Conservation (phyloP, 805 yeast genomes). For the Wickerhamomyces tratensis region DNA sequence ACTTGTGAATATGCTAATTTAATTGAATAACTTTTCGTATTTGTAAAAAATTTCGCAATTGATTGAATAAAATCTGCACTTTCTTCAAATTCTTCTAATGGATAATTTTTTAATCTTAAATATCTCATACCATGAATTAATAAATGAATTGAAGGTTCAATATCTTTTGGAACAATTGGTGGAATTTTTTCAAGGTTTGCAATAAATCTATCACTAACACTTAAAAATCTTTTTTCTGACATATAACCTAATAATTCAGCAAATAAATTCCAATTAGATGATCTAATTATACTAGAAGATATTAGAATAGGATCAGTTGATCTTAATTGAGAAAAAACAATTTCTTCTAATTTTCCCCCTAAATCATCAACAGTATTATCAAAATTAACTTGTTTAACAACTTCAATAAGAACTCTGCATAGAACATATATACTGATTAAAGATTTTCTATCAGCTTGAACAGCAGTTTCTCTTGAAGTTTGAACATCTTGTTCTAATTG, state of each 20-base stretch:
- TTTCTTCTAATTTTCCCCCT: constrained; percentile 80
- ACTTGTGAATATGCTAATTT: constrained; percentile 81
- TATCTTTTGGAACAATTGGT: constrained; percentile 32
- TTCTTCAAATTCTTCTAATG: constrained; percentile 86
- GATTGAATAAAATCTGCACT: constrained; percentile 86
- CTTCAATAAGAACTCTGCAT: constrained; percentile 87
- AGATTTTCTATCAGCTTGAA: constrained; percentile 81
- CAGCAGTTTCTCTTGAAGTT: constrained; percentile 50
- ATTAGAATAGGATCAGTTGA: constrained; percentile 73
- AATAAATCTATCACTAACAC: constrained; percentile 88
- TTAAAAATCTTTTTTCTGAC: constrained; percentile 74
- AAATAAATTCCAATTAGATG: constrained; percentile 90
- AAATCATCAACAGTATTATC: constrained; percentile 68
- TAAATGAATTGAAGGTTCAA: constrained; percentile 56
- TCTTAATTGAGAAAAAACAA: constrained; percentile 81
- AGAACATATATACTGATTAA: constrained; percentile 79
- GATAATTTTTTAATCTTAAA: constrained; percentile 68
- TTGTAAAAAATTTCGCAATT: constrained; percentile 70
- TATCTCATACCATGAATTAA: constrained; percentile 90
- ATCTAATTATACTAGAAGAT: constrained; percentile 62
- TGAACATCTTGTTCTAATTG: constrained; percentile 27
- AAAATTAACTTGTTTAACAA: constrained; percentile 79
- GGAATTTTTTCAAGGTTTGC: constrained; percentile 87
- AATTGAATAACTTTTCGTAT: constrained; percentile 55
- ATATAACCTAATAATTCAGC: constrained; percentile 85